A percentile compares a stretch with the other conserved stretches of the same genome.
phyloP scores from a whole-genome alignment of 2,329 filamentous ascomycete species.

The Phyllosticta ampelicida region DNA sequence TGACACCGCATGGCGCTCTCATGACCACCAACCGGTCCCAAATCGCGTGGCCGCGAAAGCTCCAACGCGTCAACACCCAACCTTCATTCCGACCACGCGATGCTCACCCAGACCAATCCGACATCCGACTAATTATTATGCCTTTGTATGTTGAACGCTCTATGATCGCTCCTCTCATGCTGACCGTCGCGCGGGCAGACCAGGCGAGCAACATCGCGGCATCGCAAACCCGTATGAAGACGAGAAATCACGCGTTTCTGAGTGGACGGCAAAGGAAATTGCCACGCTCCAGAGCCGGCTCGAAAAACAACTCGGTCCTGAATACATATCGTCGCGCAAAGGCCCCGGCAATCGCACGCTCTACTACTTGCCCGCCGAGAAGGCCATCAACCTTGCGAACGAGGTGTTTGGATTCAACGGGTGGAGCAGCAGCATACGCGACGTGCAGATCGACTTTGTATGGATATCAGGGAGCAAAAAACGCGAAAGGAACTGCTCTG shows the following conservation, averaged over 20 bases:
- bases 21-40: neutral
- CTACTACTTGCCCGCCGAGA: conserved; percentile 91
- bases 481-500: conserved; percentile 11
- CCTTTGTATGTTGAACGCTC: neutral
- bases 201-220: conserved; percentile 27
- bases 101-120: neutral
- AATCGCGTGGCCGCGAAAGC: neutral
- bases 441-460: conserved; percentile 88
- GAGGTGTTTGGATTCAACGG: conserved; percentile 96
- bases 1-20: neutral
- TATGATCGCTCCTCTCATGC: neutral
- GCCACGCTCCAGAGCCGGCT: conserved; percentile 77
- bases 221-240: conserved; percentile 72
- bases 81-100: neutral
- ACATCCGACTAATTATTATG: neutral
- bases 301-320: conserved; percentile 87
- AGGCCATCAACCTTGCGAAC: conserved; percentile 89
- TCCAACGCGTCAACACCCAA: neutral
- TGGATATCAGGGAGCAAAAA: conserved; percentile 14
- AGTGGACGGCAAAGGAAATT: conserved; percentile 84
- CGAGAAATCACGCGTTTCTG: conserved; percentile 56
- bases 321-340: conserved; percentile 81
- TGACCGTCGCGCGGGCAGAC: conserved; percentile 15
- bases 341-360: conserved; percentile 79
- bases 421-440: conserved; percentile 93